phyloP scores from a whole-genome alignment of 306 rosid species.

The Lathyrus aphaca region DNA sequence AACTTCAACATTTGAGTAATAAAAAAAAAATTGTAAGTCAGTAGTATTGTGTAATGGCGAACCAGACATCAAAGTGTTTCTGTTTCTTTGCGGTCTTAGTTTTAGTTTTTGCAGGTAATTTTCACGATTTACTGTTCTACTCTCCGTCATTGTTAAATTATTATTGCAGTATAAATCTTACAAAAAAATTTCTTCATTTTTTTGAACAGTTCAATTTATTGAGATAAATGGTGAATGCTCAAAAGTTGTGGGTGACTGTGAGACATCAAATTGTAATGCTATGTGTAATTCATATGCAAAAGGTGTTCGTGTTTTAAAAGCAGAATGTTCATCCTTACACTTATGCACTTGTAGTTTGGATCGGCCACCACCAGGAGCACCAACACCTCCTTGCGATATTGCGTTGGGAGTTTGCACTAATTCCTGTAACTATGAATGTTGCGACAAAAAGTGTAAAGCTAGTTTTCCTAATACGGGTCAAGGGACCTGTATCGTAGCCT shows the following conservation, averaged over 20 bases:
- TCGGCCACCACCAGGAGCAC: not conserved
- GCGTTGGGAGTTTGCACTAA: not conserved
- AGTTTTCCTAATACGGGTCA: not conserved
- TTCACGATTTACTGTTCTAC: too few relatives aligned
- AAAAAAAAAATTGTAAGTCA: not conserved
- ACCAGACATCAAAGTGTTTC: not conserved
- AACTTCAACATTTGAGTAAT: not conserved
- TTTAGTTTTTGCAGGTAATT: not conserved
- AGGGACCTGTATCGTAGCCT: not conserved
- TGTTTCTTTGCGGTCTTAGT: not conserved
- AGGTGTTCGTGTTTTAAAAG: not conserved
- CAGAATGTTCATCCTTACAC: not conserved
- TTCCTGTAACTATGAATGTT: not conserved
- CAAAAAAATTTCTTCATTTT: not conserved
- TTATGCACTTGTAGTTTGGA: slow-evolving; percentile 4
- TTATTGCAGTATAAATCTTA: not conserved
- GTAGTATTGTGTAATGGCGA: not conserved
- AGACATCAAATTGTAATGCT: not conserved
- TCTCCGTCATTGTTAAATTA: not conserved
- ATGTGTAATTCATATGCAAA: not conserved
- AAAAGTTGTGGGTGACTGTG: not conserved
- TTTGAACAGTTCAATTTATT: not conserved
- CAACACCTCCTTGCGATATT: not conserved
- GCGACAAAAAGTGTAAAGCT: not conserved
- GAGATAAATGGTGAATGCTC: not conserved